Evolutionary conservation across 2,329 filamentous ascomycete species (phyloP).

Genomic region (Clonostachys rosea): DNA sequence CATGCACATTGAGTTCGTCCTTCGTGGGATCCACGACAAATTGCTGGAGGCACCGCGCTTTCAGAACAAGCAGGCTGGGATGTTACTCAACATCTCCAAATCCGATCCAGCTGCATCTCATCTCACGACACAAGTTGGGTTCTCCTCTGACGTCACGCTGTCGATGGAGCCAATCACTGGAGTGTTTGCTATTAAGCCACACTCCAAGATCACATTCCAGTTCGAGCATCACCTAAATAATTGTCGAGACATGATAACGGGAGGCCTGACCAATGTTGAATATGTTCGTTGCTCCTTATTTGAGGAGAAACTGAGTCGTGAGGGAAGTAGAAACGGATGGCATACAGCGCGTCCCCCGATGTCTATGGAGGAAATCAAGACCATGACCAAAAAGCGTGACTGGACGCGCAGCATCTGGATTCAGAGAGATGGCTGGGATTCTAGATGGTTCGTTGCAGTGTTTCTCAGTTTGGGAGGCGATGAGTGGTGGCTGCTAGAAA

Average conservation of each 20-base stretch:
- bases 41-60: conserved; percentile 59
- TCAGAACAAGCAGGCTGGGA: conserved; percentile 49
- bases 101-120: conserved; percentile 62
- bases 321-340: conserved; percentile 64
- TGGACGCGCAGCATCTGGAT: conserved; percentile 65
- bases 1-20: conserved; percentile 66
- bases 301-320: conserved; percentile 55
- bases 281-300: conserved; percentile 56
- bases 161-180: conserved; percentile 76
- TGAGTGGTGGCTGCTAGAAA: conserved; percentile 71
- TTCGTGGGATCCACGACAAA: conserved; percentile 61
- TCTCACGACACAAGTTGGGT: conserved; percentile 66
- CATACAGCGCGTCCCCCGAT: conserved; percentile 41
- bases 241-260: conserved; percentile 47
- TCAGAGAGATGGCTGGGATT: conserved; percentile 64
- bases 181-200: conserved; percentile 65
- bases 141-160: conserved; percentile 52
- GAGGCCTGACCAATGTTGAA: conserved; percentile 54
- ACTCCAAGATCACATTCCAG: conserved; percentile 47
- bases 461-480: conserved; percentile 70
- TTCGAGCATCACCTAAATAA: conserved; percentile 64
- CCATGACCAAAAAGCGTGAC: conserved; percentile 58
- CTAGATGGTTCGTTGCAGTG: conserved; percentile 68
- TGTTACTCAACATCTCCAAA: conserved; percentile 53
- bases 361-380: conserved; percentile 49